Base-by-base conservation (phyloP, 2,329 filamentous ascomycete genomes). In the Beauveria scarabaeidicola region DNA sequence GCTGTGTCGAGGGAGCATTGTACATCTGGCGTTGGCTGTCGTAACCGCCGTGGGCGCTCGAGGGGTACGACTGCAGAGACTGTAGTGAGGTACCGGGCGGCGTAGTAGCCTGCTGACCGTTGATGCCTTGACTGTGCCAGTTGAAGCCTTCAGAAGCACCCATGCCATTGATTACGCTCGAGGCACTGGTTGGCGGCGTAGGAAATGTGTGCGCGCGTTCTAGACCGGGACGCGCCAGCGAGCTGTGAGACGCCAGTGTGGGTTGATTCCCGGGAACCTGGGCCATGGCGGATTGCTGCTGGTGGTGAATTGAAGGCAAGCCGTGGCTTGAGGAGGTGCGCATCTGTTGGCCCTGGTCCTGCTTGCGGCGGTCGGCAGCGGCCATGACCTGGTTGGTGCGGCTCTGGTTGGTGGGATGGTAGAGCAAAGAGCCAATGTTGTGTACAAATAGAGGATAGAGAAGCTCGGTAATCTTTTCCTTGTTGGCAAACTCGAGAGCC, bases 401-500 rank as follows among this genome's bases (percentile, higher is more conserved):
- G 64, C 78, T 89, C 70, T 91, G 88, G 71, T 97, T 97, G 44
- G 89, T 88, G 0, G 94, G 93, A 72, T 97, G 93, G 73, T 97
- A 97, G 53, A 97, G 82, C 64, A 97, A 80, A 61, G 91, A 89
- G 62, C 91, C 91, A 70, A 97, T 97, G 75, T 97, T 96, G 75
- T 97, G 92, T 43, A 97, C 94, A 72, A 99, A 99, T 52, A 99
- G 80, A 56, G 94, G 94, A 73, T 97, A 99, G 58, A 97, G 78
- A 52, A 92, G 78, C 75, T 97, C 93, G 0, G 94, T 97, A 64
- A 97, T 99, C 77, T 97, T 97, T 75, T 99, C 94, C 81, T 97
- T 97, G 78, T 99, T 99, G 65, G 94, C 94, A 72, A 99, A 97
- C 68, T 97, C 94, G 58, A 99, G 78, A n/a, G 94, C 94, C 65